A percentile compares a stretch with the other conserved stretches of the same genome.
These are phyloP conservation scores for Penicillium sp. DNA, from an alignment of 2,329 filamentous ascomycete genomes.

Conservation along the genomic window DNA sequence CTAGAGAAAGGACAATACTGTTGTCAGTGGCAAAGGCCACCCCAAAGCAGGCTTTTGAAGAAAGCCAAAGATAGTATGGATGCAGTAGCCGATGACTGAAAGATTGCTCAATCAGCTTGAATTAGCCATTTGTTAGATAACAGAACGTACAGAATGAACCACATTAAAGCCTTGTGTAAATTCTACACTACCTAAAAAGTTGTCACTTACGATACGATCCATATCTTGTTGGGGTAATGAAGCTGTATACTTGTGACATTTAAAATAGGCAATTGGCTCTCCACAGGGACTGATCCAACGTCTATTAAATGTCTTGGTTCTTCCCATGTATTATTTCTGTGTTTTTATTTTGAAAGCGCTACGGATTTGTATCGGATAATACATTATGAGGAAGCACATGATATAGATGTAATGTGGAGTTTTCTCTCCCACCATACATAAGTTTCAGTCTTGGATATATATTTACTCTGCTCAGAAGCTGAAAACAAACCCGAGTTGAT, in stretches of 20 bases:
- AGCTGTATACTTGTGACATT: background rate
- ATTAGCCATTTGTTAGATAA: background rate
- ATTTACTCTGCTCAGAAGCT: background rate
- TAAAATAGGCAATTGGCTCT: too few species aligned
- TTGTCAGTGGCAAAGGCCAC: constrained; percentile 20
- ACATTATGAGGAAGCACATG: too few species aligned
- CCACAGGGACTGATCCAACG: too few species aligned
- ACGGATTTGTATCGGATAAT: too few species aligned
- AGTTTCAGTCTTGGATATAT: background rate
- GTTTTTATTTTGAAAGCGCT: too few species aligned
- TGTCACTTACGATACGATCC: background rate
- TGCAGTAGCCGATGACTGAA: background rate
- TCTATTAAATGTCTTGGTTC: too few species aligned
- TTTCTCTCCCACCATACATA: background rate
- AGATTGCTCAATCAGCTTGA: background rate
- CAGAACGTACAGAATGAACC: too few species aligned
- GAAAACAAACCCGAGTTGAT: background rate
- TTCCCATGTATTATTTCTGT: too few species aligned
- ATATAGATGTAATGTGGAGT: too few species aligned
- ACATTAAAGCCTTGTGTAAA: background rate
- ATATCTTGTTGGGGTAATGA: background rate
- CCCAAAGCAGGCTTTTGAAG: constrained; percentile 5
- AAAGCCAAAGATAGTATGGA: background rate
- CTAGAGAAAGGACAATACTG: constrained; percentile 20
- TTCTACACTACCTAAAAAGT: background rate